phyloP scores from a whole-genome alignment of 2,329 filamentous ascomycete species.

The Stylonectria norvegica region DNA sequence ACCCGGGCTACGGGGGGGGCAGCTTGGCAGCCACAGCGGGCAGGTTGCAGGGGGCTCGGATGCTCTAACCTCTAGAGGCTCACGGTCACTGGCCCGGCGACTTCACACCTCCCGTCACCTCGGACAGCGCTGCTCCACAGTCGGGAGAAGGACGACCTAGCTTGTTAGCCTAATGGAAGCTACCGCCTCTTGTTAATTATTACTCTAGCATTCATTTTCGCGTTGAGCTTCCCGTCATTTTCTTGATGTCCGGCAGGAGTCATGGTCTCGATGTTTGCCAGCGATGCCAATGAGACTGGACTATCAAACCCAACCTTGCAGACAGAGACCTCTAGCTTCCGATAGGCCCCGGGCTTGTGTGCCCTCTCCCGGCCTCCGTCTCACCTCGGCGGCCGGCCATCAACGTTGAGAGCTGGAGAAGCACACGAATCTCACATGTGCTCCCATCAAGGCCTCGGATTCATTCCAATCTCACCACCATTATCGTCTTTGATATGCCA shows the following conservation, averaged over 20 bases:
- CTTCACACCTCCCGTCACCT: background rate
- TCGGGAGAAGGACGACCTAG: no score
- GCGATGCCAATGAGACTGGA: background rate
- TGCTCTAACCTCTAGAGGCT: conserved; percentile 31
- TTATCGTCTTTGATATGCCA: no score
- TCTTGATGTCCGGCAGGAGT: background rate
- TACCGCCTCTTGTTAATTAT: background rate
- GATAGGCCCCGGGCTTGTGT: background rate
- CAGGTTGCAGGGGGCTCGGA: conserved; percentile 22
- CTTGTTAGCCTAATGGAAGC: no score
- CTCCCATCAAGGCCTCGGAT: background rate
- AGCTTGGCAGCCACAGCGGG: no score
- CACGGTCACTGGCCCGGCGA: conserved; percentile 19
- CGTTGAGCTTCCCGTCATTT: background rate
- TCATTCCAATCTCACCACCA: no score
- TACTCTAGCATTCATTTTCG: background rate
- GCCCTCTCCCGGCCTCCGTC: background rate
- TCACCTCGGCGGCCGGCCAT: background rate
- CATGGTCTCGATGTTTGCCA: background rate
- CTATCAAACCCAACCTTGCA: background rate
- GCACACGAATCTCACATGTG: background rate
- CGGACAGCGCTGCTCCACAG: no score
- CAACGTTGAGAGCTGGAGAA: no score
- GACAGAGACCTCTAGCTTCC: background rate
- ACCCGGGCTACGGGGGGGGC: background rate